Evolutionary conservation across 73 alveolate species (phyloP).

Genomic region (Symbiodinium natans): DNA sequence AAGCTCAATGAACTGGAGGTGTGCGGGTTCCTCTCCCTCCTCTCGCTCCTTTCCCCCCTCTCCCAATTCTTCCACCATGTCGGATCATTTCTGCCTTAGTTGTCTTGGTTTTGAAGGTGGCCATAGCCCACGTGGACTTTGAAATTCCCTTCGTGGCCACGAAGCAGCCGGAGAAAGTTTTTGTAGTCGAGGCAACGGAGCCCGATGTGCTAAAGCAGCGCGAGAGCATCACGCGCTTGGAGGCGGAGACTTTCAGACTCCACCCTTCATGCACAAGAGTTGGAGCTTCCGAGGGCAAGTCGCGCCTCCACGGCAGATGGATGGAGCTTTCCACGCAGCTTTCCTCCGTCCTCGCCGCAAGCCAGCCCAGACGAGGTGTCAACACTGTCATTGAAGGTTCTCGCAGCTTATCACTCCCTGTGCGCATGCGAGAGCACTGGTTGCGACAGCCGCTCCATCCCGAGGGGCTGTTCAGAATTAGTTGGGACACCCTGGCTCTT

Average conservation of each 20-base stretch:
- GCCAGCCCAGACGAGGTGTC: not conserved
- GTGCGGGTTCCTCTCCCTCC: no score
- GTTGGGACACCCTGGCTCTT: not conserved
- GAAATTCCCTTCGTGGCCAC: not conserved
- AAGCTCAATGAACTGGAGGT: not conserved
- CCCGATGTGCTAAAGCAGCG: not conserved
- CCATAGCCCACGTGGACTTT: no score
- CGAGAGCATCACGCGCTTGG: not conserved
- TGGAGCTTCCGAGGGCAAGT: not conserved
- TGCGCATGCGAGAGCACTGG: not conserved
- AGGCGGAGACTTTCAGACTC: not conserved
- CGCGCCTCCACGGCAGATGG: not conserved
- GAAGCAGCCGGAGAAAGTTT: not conserved
- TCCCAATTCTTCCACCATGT: no score
- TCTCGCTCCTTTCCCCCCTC: no score
- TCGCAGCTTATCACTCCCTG: not conserved
- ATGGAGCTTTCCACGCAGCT: not conserved
- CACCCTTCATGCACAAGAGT: not conserved
- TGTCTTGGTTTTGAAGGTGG: no score
- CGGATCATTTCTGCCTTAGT: no score
- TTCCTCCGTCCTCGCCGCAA: not conserved
- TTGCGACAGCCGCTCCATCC: not conserved
- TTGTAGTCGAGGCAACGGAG: not conserved
- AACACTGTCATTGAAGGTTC: not conserved
- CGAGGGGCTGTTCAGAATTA: not conserved